These are phyloP conservation scores for Trametes maxima DNA, from an alignment of 768 basidiomycete genomes.

Conservation along the genomic window DNA sequence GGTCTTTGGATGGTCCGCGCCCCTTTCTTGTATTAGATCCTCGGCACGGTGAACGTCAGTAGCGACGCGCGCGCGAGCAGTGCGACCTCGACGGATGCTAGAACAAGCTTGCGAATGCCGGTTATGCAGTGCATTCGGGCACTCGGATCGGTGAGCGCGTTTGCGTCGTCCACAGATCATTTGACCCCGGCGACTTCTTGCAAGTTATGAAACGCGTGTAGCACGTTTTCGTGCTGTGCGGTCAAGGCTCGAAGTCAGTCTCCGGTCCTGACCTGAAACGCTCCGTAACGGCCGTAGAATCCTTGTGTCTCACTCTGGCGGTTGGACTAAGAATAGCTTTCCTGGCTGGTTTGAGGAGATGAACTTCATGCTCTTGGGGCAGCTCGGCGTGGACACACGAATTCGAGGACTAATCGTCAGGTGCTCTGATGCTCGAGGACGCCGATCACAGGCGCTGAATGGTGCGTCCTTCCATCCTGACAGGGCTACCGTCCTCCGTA, in stretches of 20 bases:
- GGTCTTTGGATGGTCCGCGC: constrained; percentile 4
- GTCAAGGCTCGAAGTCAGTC: too few relatives aligned
- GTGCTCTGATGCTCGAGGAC: background rate
- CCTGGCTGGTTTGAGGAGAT: too few relatives aligned
- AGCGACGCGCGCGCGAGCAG: background rate
- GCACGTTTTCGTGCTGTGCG: too few relatives aligned
- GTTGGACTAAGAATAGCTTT: too few relatives aligned
- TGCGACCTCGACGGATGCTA: background rate
- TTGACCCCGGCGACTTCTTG: too few relatives aligned
- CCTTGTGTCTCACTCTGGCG: too few relatives aligned
- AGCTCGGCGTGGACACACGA: too few relatives aligned
- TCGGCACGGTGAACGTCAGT: constrained; percentile 9
- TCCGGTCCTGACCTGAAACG: too few relatives aligned
- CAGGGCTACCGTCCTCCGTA: background rate
- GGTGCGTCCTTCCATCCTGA: background rate
- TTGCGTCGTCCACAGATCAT: background rate
- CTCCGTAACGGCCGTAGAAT: too few relatives aligned
- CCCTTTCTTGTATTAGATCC: constrained; percentile 20
- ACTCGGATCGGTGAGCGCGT: background rate
- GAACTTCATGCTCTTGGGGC: too few relatives aligned
- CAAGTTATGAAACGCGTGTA: too few relatives aligned
- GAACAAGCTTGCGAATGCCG: background rate
- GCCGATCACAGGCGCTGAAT: background rate
- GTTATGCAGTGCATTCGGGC: background rate
- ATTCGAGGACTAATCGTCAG: background rate